These are phyloP conservation scores for Epipyxis sp. DNA, from an alignment of 108 stramenopile genomes.

Conservation along the genomic window DNA sequence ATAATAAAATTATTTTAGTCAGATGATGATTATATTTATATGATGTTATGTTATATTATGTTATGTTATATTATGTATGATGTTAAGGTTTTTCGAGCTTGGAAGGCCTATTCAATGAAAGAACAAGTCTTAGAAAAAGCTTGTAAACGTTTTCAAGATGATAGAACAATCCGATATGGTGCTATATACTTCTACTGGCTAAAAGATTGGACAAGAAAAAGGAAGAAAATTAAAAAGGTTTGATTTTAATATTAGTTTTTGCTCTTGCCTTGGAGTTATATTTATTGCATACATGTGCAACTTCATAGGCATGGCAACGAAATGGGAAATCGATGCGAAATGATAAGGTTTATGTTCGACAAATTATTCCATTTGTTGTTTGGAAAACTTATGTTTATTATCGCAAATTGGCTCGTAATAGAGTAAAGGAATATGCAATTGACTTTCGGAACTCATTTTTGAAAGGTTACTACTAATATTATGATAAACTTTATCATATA, in stretches of 20 bases:
- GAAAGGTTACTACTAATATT: no score
- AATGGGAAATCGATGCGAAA: not conserved
- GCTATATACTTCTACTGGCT: not conserved
- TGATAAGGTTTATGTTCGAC: not conserved
- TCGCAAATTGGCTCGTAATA: no score
- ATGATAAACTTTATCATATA: no score
- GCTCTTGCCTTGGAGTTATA: not conserved
- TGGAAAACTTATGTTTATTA: no score
- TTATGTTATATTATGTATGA: no score
- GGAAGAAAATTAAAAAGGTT: not conserved
- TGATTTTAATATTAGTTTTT: not conserved
- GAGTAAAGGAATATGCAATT: no score
- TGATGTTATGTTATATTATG: no score
- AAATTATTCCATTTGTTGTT: not conserved
- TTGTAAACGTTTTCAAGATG: not conserved
- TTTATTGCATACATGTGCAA: no score
- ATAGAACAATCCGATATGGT: not conserved
- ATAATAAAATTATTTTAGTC: no score
- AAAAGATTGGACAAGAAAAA: not conserved
- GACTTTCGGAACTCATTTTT: no score
- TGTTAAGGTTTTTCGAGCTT: constrained; percentile 19
- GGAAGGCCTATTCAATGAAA: not conserved
- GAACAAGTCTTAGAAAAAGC: not conserved
- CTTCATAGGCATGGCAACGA: not conserved
- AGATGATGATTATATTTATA: no score